A percentile compares a stretch with the other conserved stretches of the same genome.
These are phyloP conservation scores for Cornus controversa DNA, from an alignment of 148 eudicot species.

Conservation along the genomic window DNA sequence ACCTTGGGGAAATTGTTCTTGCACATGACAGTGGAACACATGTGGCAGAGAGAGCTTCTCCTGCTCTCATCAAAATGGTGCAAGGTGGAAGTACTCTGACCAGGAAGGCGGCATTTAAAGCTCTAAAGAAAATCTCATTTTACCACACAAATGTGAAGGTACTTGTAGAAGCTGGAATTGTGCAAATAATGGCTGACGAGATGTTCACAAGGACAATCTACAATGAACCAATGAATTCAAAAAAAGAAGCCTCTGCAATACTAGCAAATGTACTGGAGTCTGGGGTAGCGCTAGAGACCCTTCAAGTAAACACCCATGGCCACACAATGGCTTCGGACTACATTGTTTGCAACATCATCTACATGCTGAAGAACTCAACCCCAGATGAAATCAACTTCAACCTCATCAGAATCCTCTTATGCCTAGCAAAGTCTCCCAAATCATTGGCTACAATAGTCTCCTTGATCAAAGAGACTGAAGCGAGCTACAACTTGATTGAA, in stretches of 20 bases:
- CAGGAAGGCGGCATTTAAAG: conserved; percentile 59
- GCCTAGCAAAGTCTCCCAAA: conserved; percentile 51
- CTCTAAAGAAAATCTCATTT: conserved; percentile 56
- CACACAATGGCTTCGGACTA: conserved; percentile 55
- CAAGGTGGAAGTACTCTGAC: conserved; percentile 39
- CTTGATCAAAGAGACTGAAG: conserved; percentile 69
- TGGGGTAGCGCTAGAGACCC: conserved; percentile 45
- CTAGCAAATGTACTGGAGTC: conserved; percentile 81
- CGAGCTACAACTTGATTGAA: conserved; percentile 59
- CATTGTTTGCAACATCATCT: conserved; percentile 50
- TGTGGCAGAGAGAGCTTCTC: conserved; percentile 63
- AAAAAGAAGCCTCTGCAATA: conserved; percentile 63
- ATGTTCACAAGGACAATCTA: conserved; percentile 44
- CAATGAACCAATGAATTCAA: conserved; percentile 45
- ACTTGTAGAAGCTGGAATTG: conserved; percentile 63
- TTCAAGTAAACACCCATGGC: conserved; percentile 45
- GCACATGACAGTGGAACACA: conserved; percentile 50
- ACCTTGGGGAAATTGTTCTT: conserved; percentile 64
- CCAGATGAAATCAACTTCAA: conserved; percentile 55
- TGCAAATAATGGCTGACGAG: conserved; percentile 52
- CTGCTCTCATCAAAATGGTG: conserved; percentile 67
- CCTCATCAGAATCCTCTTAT: conserved; percentile 57
- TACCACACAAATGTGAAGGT: conserved; percentile 44
- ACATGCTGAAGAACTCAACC: conserved; percentile 49
- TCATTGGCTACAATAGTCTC: conserved; percentile 42